A percentile compares a stretch with the other conserved stretches of the same genome.
Evolutionary conservation across 805 yeast species (phyloP).

Genomic region (Sugiyamaella floridensis): DNA sequence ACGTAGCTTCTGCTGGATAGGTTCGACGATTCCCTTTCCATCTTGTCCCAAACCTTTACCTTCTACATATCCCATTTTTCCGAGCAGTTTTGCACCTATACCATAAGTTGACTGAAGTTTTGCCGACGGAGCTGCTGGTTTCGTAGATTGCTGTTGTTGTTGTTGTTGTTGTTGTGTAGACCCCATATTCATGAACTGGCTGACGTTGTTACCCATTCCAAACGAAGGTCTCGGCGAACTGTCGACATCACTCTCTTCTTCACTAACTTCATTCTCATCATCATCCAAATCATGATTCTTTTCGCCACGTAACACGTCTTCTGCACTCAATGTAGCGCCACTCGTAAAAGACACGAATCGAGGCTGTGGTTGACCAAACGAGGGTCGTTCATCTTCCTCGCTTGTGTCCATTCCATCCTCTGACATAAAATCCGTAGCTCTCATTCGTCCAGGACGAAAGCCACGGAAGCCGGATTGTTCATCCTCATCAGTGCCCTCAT

Average conservation of each 20-base stretch:
- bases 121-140: background rate
- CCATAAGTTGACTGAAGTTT: constrained; percentile 47
- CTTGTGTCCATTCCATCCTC: background rate
- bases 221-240: background rate
- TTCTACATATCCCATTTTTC: constrained; percentile 78
- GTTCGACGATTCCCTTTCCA: constrained; percentile 70
- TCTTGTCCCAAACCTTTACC: constrained; percentile 81
- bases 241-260: background rate
- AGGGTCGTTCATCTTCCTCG: background rate
- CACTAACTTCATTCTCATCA: background rate
- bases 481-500: background rate
- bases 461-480: background rate
- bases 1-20: constrained; percentile 63
- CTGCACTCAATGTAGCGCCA: constrained; percentile 2
- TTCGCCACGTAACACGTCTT: background rate
- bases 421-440: background rate
- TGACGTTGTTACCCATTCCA: constrained; percentile 1
- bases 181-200: background rate
- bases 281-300: background rate
- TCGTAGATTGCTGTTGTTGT: background rate
- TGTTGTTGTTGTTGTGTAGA: background rate
- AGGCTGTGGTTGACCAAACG: background rate
- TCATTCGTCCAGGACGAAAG: background rate
- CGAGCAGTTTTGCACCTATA: constrained; percentile 71
- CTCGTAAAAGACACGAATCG: background rate